Base-by-base conservation (phyloP, 352 stramenopile species). In the Pythium aristosporum region DNA sequence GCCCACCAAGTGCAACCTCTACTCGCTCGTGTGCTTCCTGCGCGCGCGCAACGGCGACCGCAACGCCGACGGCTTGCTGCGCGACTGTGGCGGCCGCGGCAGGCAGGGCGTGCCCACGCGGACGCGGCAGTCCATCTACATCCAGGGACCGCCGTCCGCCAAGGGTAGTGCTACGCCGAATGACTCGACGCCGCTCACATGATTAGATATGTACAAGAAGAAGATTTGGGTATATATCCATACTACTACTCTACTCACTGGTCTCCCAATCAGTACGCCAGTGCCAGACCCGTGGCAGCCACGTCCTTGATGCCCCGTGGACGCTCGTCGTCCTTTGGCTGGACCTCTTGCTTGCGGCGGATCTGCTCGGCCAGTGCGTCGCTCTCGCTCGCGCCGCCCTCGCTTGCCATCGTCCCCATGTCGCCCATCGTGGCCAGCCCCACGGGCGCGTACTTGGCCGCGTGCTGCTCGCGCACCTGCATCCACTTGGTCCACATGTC, bases 401-500 rank as follows among this genome's bases (percentile, higher is more conserved):
- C 25, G 25, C 25, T 5, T 2, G 1, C 18, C 32, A 30, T 37
- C 18, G 20, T 36, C 15, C 57, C 62, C 20, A 39, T 55, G 34
- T 68, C 25, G 6, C 21, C 28, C 47, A 50, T 72, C 5, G 59
- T 42, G 9, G n/a, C 39, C 25, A 63, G 47, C 30, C 73, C 77
- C 10, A 68, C 52, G 20, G 72, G 71, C 42, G 77, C 75, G 43
- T 76, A 79, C 68, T 88, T 90, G 56, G 69, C 65, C 1, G 83
- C 75, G 55, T 92, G 79, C 61, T 85, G 74, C 68, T 91, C 85
- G 34, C 81, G 81, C 63, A 90, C 80, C 48, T 89, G 75, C 73
- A 92, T 92, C 83, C 82, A 94, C 20, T 71, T 91, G 28, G 79
- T 86, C 83, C 85, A 94, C 82, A 92, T 92, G 16, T 89, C 83